Evolutionary conservation across 495 filamentous ascomycete species (phyloP), one percentile per base, ranked within the genome.

Genomic region (Talaromyces nanjingensis): DNA sequence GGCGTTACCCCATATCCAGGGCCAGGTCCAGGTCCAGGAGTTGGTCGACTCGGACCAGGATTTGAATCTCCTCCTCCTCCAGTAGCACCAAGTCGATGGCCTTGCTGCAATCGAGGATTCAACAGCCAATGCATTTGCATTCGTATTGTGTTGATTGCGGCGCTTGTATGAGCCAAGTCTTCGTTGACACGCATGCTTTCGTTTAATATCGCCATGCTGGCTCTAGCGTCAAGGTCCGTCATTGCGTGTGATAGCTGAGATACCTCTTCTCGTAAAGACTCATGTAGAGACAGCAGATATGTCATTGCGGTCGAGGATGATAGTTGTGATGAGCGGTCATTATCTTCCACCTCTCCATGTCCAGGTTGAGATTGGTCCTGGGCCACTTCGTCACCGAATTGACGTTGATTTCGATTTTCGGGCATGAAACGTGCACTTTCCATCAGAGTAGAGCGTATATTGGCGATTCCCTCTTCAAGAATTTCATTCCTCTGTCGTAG

Each of bases 41-140:
- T 71, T 59, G 47, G 63, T 18, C 37, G 56, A 71, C 6, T 63
- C 59, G 6, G 67, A 55, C 56, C 56, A 18, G 56, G 31, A 59
- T 20, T 20, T 55, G 56, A 59, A 9, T 59, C 56, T 59, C 68
- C 70, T 47, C 69, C 54, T 24, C 74, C 25, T 69, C n/a, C 66
- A 37, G 59, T 64, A 9, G 70, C 58, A 20, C 76, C 69, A 62
- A 62, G 45, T 9, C 60, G 60, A 18, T 76, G 68, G 2, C 69
- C 69, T 6, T 79, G 74, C 57, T 88, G 84, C 64, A 87, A 72
- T 9, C 84, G 80, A 11, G 85, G 78, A 37, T 82, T 86, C 74
- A 87, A 80, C 8, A 90, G 79, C 86, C 88, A 89, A 61, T 89
- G 86, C 14, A 91, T 74, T 66, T 90, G 88, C 79, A 87, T 83